A percentile compares a stretch with the other conserved stretches of the same genome.
Conservation (phyloP, 176 grass and related monocot genomes). For the Alloteropsis semialata region DNA sequence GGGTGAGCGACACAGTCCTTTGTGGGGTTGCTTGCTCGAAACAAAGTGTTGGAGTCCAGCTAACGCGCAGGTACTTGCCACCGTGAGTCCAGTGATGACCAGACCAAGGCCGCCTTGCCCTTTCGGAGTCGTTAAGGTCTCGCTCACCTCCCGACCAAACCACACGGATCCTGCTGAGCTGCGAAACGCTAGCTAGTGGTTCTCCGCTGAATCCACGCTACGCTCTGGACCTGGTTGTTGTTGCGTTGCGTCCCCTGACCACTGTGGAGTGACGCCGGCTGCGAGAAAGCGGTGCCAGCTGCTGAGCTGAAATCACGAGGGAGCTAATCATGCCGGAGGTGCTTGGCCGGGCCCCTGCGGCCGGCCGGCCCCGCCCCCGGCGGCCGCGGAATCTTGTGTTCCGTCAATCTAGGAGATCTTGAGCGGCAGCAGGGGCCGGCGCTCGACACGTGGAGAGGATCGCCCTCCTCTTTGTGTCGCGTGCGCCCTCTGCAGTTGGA, state of each 20-base stretch:
- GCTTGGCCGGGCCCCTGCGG: too few relatives aligned
- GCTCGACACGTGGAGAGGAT: background rate
- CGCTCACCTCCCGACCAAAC: background rate
- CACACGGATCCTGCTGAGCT: background rate
- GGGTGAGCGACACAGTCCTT: background rate
- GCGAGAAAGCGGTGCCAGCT: background rate
- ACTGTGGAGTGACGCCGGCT: background rate
- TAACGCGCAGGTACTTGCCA: background rate
- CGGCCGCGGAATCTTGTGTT: background rate
- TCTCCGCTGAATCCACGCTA: background rate
- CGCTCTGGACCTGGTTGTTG: too few relatives aligned
- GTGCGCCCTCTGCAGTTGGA: background rate
- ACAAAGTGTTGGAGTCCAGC: constrained; percentile 35
- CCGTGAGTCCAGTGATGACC: background rate
- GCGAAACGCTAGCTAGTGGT: too few relatives aligned
- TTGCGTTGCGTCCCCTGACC: background rate
- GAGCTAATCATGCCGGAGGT: constrained; percentile 13
- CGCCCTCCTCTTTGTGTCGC: background rate
- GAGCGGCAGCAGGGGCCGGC: background rate
- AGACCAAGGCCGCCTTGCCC: background rate
- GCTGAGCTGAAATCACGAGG: constrained; percentile 6
- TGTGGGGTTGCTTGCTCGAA: background rate
- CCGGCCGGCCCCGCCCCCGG: background rate
- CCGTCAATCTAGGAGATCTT: constrained; percentile 30
- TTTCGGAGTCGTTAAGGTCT: background rate